Evolutionary conservation across 2,329 filamentous ascomycete species (phyloP), one percentile per base, ranked within the genome.

Genomic region (Paecilomyces sp.): DNA sequence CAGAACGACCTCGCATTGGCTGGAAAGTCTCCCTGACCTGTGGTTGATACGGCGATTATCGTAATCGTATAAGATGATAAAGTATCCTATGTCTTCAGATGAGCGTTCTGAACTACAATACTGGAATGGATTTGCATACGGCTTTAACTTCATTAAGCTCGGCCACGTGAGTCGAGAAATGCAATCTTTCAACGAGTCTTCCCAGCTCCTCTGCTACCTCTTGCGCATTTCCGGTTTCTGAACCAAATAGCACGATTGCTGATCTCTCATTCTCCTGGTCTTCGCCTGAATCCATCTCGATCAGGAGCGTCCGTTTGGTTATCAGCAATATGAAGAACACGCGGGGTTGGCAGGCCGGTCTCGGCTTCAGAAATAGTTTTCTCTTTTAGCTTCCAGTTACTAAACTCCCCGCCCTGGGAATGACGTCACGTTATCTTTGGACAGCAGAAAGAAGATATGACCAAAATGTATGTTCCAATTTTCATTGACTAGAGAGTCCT

Each of bases 191-290:
- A 36, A 86, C 83, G 64, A 90, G 75, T 50, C 87, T 82, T 47
- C 88, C 90, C 62, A 97, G 79, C 72, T 97, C 91, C 68, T 91
- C 87, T 22, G 94, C 93, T 63, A 93, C 85, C 75, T 97, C 93
- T 75, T 96, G 90, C 58, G 91, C 88, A 70, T 94, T 97, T 59
- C 94, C 94, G 24, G 92, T 97, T 79, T 99, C 94, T 47, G 93
- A 95, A 58, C 91, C 94, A 76, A 96, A 99, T 34, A 96, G 82
- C 60, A 99, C 82, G 65, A 96, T 83, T 57, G 83, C 85, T 51
- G 78, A 82, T 66, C 83, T 67, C 53, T 57, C 57, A 28, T 52
- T 58, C 33, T 56, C 55, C 31, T 58, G 51, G 22, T 59, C 56
- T 53, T 58, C 63, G 28, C 59, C 62, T 57, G 62, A 63, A 33